Evolutionary conservation across 139 green algal species (phyloP), one percentile per base, ranked within the genome.

Genomic region (Limnomonas spitsbergensis): DNA sequence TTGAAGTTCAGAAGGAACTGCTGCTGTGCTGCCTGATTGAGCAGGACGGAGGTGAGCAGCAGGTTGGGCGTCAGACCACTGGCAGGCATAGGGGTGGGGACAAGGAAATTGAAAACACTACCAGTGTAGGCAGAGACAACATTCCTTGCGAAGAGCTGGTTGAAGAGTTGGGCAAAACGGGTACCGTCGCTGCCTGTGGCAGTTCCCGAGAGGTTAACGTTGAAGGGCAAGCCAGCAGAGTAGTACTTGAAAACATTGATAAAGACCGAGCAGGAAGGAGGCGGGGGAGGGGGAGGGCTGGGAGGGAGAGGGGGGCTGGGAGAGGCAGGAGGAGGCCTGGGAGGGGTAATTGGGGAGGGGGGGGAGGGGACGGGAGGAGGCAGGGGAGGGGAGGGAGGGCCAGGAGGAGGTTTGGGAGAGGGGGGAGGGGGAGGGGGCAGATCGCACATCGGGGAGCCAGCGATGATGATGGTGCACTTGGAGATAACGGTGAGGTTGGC

Each of bases 151-250:
- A 72, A 72, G 27, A 72, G 61, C 26, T 34, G 26, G 61, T 72
- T 72, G 61, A 72, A 72, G 9, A 72, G 61, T 7, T 34, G 6
- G 61, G 61, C 61, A 72, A 72, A 72, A 34, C 29, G 26, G 61
- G 26, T 72, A 20, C 61, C 61, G 29, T 72, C 61, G 29, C 24
- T 72, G 27, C 61, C 61, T 34, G 61, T 72, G 61, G 29, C 9
- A 24, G 61, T 39, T 14, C 47, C 47, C 14, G 20, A 14, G 20
- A 14, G 14, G 47, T 61, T 61, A 20, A 72, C 9, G 61, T 72
- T 37, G 61, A 72, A 72, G 26, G 61, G 29, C 29, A 20, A 7
- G 26, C 7, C 29, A 24, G 29, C 61, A 37, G 61, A 39, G 61
- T 34, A 34, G 61, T 39, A 39, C 27, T 37, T 34, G 61, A 72